phyloP scores from a whole-genome alignment of 768 basidiomycete species.

The Mycena galopus region DNA sequence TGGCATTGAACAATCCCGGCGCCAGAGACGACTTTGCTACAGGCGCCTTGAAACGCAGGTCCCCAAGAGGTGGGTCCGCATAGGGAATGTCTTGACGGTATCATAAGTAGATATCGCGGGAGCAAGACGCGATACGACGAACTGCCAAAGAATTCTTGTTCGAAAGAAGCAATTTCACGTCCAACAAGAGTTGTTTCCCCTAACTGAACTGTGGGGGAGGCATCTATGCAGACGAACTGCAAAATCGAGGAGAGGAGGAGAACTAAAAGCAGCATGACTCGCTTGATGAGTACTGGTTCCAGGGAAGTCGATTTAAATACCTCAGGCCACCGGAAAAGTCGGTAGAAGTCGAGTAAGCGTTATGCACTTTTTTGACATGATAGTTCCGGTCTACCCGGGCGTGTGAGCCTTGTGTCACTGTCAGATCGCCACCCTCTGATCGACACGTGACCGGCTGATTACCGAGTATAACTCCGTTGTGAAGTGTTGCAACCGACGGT shows the following conservation, averaged over 20 bases:
- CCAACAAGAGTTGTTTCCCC: conserved; percentile 11
- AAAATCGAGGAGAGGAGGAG: background rate
- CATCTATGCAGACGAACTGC: background rate
- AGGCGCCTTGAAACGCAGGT: background rate
- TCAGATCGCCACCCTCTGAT: no score
- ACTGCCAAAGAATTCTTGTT: background rate
- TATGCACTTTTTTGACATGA: background rate
- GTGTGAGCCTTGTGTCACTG: no score
- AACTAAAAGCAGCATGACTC: background rate
- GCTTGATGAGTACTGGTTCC: background rate
- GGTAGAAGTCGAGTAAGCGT: no score
- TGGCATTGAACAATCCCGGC: background rate
- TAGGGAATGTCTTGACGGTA: background rate
- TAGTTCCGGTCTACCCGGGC: background rate
- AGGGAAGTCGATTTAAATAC: background rate
- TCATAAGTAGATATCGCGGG: background rate
- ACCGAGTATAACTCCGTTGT: no score
- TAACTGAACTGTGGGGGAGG: background rate
- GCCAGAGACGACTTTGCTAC: background rate
- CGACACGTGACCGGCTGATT: no score
- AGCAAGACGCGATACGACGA: background rate
- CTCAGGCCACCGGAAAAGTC: background rate
- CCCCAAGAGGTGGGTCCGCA: background rate
- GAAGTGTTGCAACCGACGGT: no score
- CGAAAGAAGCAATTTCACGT: background rate